phyloP scores from a whole-genome alignment of 768 basidiomycete species.

The Amanita exitialis region DNA sequence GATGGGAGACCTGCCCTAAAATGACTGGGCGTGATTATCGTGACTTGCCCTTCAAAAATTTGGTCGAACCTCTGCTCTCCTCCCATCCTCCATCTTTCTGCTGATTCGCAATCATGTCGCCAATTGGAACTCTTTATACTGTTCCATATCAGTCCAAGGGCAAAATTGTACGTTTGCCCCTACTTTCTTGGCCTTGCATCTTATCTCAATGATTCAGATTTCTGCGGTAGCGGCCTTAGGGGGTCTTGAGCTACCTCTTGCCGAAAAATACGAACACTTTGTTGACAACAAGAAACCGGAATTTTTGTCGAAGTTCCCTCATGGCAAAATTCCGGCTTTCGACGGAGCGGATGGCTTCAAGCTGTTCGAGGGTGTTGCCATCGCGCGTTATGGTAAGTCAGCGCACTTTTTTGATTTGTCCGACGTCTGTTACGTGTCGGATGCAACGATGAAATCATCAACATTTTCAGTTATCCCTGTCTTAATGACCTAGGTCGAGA shows the following conservation, averaged over 20 bases:
- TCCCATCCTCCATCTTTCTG: constrained; percentile 13
- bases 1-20: constrained; percentile 2
- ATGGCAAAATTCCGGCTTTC: constrained; percentile 78
- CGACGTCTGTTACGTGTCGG: constrained; percentile 12
- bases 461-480: constrained; percentile 62
- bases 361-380: constrained; percentile 68
- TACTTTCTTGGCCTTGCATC: neutral
- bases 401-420: constrained; percentile 22
- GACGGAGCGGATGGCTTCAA: constrained; percentile 70
- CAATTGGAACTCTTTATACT: constrained; percentile 59
- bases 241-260: constrained; percentile 46
- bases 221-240: constrained; percentile 48
- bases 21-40: neutral
- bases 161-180: constrained; percentile 35
- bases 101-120: constrained; percentile 30
- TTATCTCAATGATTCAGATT: constrained; percentile 23
- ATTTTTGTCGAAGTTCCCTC: constrained; percentile 65
- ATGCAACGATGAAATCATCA: constrained; percentile 9
- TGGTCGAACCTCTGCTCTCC: neutral
- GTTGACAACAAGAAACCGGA: constrained; percentile 64
- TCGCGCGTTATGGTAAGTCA: constrained; percentile 83
- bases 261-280: constrained; percentile 44
- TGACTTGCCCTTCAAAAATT: constrained; percentile 1
- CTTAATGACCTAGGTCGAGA: constrained; percentile 54
- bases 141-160: constrained; percentile 28